These are phyloP conservation scores for Cicer bijugum DNA, from an alignment of 306 rosid genomes.

Conservation along the genomic window DNA sequence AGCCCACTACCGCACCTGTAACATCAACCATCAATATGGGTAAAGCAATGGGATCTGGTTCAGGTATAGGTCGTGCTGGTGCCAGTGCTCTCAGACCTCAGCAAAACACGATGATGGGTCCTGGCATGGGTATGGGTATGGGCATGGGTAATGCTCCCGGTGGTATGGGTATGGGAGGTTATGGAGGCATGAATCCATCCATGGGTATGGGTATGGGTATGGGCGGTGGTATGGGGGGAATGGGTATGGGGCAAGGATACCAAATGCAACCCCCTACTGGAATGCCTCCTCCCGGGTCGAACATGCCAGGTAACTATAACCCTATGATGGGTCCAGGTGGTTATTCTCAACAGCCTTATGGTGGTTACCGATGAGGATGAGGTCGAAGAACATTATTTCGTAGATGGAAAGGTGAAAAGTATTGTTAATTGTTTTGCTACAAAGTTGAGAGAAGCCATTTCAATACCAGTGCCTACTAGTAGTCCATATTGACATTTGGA, in stretches of 20 bases:
- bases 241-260: constrained; percentile 79
- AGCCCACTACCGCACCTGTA: constrained; percentile 62
- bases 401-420: constrained; percentile 39
- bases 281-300: constrained; percentile 64
- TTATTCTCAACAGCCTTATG: constrained; percentile 77
- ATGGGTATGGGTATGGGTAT: constrained; percentile 64
- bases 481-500: constrained; percentile 46
- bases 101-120: constrained; percentile 64
- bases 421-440: constrained; percentile 40
- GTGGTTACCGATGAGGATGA: constrained; percentile 68
- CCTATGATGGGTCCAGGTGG: constrained; percentile 81
- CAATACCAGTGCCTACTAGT: constrained; percentile 40
- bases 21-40: constrained; percentile 89
- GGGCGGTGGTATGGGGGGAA: constrained; percentile 61
- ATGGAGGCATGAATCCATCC: constrained; percentile 52
- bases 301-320: constrained; percentile 70
- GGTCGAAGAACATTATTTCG: constrained; percentile 39
- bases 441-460: constrained; percentile 47
- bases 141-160: no score
- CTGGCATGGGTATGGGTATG: constrained; percentile 60
- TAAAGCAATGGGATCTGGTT: constrained; percentile 98
- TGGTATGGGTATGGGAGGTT: constrained; percentile 52
- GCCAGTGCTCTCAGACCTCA: constrained; percentile 70
- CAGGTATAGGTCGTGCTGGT: constrained; percentile 89
- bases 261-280: constrained; percentile 77